phyloP scores from a whole-genome alignment of 2,329 filamentous ascomycete genomes.

The Capronia epimyces region DNA sequence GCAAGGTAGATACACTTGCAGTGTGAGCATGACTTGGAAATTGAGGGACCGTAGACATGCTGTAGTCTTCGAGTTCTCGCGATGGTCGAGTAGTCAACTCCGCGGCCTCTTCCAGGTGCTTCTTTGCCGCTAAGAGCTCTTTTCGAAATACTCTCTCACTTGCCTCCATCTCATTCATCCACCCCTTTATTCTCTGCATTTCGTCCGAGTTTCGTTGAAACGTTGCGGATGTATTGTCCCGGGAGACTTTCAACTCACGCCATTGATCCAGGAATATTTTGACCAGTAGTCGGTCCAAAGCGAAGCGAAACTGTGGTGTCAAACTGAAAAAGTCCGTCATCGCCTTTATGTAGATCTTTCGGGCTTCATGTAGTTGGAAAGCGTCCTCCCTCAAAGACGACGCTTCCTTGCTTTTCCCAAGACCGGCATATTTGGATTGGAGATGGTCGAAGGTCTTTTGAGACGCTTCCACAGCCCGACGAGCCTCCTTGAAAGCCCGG shows the following conservation, averaged over 20 bases:
- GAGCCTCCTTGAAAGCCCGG: constrained; percentile 77
- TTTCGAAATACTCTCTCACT: constrained; percentile 77
- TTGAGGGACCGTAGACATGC: constrained; percentile 81
- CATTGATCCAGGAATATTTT: constrained; percentile 80
- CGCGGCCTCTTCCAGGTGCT: constrained; percentile 74
- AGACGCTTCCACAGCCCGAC: constrained; percentile 66
- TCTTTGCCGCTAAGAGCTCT: constrained; percentile 72
- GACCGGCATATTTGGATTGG: constrained; percentile 72
- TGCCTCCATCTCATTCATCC: constrained; percentile 89
- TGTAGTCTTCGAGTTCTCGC: constrained; percentile 88
- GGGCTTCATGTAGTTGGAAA: constrained; percentile 87
- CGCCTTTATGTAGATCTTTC: constrained; percentile 83
- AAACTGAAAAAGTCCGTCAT: constrained; percentile 90
- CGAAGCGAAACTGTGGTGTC: constrained; percentile 76
- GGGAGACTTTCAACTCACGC: constrained; percentile 71
- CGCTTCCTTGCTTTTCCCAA: constrained; percentile 89
- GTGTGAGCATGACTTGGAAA: constrained; percentile 66
- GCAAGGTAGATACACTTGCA: constrained; percentile 39
- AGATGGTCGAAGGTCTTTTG: constrained; percentile 81
- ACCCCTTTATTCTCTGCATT: constrained; percentile 86
- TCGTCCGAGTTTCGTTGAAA: constrained; percentile 67
- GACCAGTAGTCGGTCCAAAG: constrained; percentile 80
- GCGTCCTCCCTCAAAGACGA: constrained; percentile 89
- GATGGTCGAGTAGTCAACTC: constrained; percentile 70
- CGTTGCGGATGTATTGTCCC: constrained; percentile 57